Evolutionary conservation across 345 rosid genomes (phyloP).

Genomic region (Corchorus olitorius): DNA sequence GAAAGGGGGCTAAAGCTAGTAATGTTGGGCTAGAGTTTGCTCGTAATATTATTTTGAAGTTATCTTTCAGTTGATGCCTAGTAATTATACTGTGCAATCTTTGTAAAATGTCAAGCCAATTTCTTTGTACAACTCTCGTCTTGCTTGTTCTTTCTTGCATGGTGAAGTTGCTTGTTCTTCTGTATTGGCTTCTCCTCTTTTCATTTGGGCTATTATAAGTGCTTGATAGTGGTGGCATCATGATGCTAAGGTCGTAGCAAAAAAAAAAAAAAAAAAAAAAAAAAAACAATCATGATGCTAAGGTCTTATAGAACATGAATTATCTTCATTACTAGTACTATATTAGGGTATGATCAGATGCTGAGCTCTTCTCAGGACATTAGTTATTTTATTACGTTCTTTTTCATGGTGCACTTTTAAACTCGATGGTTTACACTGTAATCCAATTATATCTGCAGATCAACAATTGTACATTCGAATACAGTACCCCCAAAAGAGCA

Average conservation of each 20-base stretch:
- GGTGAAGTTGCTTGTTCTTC: background rate
- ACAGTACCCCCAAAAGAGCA: constrained; percentile 47
- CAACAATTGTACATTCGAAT: constrained; percentile 79
- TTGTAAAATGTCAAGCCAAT: background rate
- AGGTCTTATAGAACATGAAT: background rate
- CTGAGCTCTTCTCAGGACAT: too few species aligned
- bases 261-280: too few species aligned
- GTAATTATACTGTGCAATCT: background rate
- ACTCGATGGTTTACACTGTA: constrained; percentile 1
- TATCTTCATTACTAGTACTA: background rate
- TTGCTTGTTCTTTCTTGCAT: background rate
- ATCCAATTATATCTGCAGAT: constrained; percentile 46
- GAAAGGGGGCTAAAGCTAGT: too few species aligned
- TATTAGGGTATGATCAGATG: background rate
- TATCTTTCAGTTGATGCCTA: background rate
- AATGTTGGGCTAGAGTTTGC: background rate
- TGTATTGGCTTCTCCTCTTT: background rate
- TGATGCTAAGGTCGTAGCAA: background rate
- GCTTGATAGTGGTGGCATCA: background rate
- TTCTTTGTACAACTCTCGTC: background rate
- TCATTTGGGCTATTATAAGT: background rate
- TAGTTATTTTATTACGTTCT: too few species aligned
- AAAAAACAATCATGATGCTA: background rate
- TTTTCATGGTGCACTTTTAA: background rate
- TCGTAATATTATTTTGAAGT: background rate